phyloP scores from a whole-genome alignment of 31 red algal genomes.

The Bonnemaisonia californica region DNA sequence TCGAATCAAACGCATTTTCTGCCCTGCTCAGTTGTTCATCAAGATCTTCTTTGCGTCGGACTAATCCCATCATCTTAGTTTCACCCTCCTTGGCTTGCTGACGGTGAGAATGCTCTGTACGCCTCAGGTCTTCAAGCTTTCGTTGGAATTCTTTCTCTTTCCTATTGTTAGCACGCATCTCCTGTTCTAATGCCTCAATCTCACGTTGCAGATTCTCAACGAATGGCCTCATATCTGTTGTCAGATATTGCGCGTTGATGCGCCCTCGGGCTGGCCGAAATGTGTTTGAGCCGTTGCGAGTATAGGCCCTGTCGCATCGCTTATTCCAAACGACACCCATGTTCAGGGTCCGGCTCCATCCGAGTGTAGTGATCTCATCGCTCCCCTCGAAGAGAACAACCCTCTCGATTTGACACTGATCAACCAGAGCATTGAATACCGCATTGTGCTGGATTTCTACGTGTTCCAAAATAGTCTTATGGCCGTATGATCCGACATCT shows the following conservation, averaged over 20 bases:
- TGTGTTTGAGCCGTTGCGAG: conserved; percentile 46
- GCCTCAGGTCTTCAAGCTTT: background rate
- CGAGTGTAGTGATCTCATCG: conserved; percentile 62
- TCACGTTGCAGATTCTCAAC: conserved; percentile 26
- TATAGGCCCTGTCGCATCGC: conserved; percentile 43
- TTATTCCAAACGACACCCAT: conserved; percentile 55
- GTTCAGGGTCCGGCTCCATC: conserved; percentile 48
- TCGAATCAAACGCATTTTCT: conserved; percentile 64
- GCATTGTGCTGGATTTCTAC: conserved; percentile 50
- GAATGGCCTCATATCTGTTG: conserved; percentile 52
- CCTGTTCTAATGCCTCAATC: conserved; percentile 8
- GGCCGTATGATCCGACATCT: background rate
- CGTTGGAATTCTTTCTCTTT: background rate
- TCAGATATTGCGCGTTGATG: conserved; percentile 33
- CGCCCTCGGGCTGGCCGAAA: conserved; percentile 40
- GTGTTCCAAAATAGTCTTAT: conserved; percentile 53
- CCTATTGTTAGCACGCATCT: background rate
- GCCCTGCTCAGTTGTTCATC: conserved; percentile 59
- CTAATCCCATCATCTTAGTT: conserved; percentile 4
- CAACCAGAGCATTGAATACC: conserved; percentile 84
- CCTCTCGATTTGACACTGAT: conserved; percentile 76
- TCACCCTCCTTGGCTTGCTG: background rate
- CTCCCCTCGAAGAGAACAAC: conserved; percentile 60
- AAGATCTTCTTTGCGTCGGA: conserved; percentile 31
- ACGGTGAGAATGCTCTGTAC: background rate